A percentile compares a stretch with the other conserved stretches of the same genome.
phyloP scores from a whole-genome alignment of 2,329 filamentous ascomycete species.

The Fusarium clavum region DNA sequence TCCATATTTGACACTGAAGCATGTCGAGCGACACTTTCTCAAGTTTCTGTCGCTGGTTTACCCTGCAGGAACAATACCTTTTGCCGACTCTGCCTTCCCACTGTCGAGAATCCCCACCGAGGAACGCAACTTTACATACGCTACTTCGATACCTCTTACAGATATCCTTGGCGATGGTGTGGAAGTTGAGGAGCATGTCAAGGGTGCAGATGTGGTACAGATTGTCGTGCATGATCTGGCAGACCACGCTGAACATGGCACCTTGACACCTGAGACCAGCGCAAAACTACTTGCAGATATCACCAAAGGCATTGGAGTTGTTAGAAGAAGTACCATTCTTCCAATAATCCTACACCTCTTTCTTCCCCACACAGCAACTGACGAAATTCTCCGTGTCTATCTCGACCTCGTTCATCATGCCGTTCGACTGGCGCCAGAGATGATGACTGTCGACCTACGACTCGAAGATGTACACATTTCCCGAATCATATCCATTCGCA shows the following conservation, averaged over 20 bases:
- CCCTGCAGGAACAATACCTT: slow-evolving; percentile 64
- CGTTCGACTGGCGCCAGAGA: slow-evolving; percentile 71
- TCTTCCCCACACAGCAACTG: slow-evolving; percentile 43
- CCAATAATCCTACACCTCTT: slow-evolving; percentile 67
- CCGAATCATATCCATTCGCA: slow-evolving; percentile 62
- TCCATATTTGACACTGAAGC: slow-evolving; percentile 74
- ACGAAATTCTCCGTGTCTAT: slow-evolving; percentile 55
- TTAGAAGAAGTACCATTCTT: slow-evolving; percentile 71
- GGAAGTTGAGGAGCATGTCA: slow-evolving; percentile 73
- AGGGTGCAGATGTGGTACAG: slow-evolving; percentile 76
- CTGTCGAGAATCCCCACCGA: slow-evolving; percentile 71
- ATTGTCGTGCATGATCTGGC: slow-evolving; percentile 58
- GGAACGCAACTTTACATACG: slow-evolving; percentile 73
- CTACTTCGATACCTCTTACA: slow-evolving; percentile 70
- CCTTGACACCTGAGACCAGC: slow-evolving; percentile 31
- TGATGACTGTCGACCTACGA: slow-evolving; percentile 70
- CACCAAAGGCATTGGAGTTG: slow-evolving; percentile 67
- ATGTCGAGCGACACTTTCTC: slow-evolving; percentile 75
- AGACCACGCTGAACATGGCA: slow-evolving; percentile 27
- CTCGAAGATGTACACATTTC: slow-evolving; percentile 64
- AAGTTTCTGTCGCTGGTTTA: slow-evolving; percentile 74
- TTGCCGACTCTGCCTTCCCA: slow-evolving; percentile 73
- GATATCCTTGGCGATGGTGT: slow-evolving; percentile 64
- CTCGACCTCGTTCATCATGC: slow-evolving; percentile 69
- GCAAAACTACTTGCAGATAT: slow-evolving; percentile 61